These are phyloP conservation scores for Penicillium fuscoglaucum DNA, from an alignment of 2,329 filamentous ascomycete genomes.

Conservation along the genomic window DNA sequence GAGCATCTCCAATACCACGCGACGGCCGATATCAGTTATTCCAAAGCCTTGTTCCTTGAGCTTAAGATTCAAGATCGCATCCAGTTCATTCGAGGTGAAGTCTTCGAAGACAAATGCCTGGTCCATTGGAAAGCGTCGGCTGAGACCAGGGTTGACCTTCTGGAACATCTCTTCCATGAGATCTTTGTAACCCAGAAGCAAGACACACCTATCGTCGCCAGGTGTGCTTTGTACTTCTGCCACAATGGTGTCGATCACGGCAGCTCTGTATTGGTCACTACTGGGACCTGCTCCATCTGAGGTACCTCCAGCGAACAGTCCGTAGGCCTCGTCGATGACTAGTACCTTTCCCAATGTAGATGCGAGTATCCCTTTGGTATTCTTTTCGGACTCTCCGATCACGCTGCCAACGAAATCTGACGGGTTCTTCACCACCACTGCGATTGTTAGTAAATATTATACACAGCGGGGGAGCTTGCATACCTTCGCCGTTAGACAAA, in stretches of 20 bases:
- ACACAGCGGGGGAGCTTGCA: slow-evolving; percentile 16
- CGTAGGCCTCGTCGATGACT: slow-evolving; percentile 79
- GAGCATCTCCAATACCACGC: slow-evolving; percentile 61
- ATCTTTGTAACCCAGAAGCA: slow-evolving; percentile 69
- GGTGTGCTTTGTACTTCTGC: slow-evolving; percentile 69
- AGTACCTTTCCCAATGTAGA: slow-evolving; percentile 70
- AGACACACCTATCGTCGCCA: slow-evolving; percentile 70
- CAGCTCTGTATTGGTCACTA: slow-evolving; percentile 57
- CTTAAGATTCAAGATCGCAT: slow-evolving; percentile 63
- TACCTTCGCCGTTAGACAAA: slow-evolving; percentile 67
- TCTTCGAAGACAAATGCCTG: slow-evolving; percentile 69
- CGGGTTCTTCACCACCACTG: slow-evolving; percentile 70
- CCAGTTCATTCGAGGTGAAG: slow-evolving; percentile 60
- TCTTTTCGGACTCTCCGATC: slow-evolving; percentile 67
- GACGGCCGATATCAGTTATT: slow-evolving; percentile 54
- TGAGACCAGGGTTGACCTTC: slow-evolving; percentile 70
- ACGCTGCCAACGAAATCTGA: slow-evolving; percentile 68
- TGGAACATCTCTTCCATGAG: slow-evolving; percentile 72
- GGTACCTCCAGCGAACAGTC: slow-evolving; percentile 50
- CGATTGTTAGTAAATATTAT: slow-evolving; percentile 13
- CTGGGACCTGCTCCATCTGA: slow-evolving; percentile 30
- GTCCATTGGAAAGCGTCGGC: slow-evolving; percentile 63
- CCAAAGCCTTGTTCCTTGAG: slow-evolving; percentile 57
- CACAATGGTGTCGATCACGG: slow-evolving; percentile 72
- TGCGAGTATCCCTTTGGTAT: slow-evolving; percentile 70